Percentiles rank a stretch among this genome's conserved stretches.
phyloP scores from a whole-genome alignment of 495 filamentous ascomycete species.

The Xeromyces bisporus region DNA sequence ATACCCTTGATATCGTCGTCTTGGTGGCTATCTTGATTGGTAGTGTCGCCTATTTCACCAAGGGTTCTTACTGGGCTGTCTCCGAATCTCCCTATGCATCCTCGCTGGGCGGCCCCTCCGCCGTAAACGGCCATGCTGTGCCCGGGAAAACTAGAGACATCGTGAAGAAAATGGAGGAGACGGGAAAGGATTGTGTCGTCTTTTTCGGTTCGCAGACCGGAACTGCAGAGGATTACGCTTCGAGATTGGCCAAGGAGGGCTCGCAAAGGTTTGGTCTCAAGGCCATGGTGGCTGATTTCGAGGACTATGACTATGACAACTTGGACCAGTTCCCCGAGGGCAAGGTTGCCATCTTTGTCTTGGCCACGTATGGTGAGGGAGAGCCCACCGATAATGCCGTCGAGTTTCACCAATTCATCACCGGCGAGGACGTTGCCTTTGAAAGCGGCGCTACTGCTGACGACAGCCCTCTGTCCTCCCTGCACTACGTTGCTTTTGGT shows the following conservation, averaged over 20 bases:
- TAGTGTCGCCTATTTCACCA: conserved; percentile 91
- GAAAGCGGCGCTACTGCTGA: conserved; percentile 45
- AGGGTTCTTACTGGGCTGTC: conserved; percentile 75
- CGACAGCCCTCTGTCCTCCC: conserved; percentile 59
- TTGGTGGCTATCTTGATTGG: conserved; percentile 69
- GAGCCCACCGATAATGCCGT: conserved; percentile 98
- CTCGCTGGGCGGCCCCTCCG: conserved; percentile 13
- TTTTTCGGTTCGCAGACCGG: conserved; percentile 98
- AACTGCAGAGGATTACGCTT: conserved; percentile 97
- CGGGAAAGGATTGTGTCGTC: conserved; percentile 89
- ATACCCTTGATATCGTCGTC: conserved; percentile 86
- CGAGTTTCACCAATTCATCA: conserved; percentile 96
- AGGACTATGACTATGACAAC: conserved; percentile 96
- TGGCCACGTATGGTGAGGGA: conserved; percentile 96
- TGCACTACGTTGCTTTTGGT: conserved; percentile 92
- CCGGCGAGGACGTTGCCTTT: conserved; percentile 62
- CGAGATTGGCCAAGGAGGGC: conserved; percentile 92
- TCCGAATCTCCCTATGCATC: neutral
- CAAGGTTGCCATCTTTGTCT: conserved; percentile 85
- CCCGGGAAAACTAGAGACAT: conserved; percentile 85
- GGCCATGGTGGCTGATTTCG: conserved; percentile 95
- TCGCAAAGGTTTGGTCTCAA: conserved; percentile 91
- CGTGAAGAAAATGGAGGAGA: conserved; percentile 88
- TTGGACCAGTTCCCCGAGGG: conserved; percentile 77
- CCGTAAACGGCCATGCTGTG: conserved; percentile 51